Conservation (phyloP, 257 asterid species). For the Fraxinus excelsior region DNA sequence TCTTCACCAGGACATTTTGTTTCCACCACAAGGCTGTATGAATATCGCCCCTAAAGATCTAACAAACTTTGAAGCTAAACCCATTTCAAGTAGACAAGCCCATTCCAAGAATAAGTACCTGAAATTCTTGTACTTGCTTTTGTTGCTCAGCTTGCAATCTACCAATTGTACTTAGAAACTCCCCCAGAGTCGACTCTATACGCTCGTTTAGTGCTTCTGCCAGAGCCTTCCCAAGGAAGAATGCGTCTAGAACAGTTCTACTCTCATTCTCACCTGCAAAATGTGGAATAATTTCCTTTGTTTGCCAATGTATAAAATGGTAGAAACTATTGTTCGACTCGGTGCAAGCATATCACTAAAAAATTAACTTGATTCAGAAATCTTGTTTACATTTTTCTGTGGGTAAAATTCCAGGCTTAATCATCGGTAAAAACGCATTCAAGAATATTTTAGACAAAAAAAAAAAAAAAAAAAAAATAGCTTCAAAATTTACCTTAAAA, state of each 20-base stretch:
- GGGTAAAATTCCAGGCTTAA: too few species aligned
- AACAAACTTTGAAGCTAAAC: neutral
- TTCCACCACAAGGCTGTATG: neutral
- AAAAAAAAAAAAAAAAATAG: too few species aligned
- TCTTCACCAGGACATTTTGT: neutral
- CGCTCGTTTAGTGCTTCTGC: slow-evolving; percentile 85
- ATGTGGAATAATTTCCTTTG: neutral
- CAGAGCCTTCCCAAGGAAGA: slow-evolving; percentile 92
- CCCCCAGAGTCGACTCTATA: slow-evolving; percentile 75
- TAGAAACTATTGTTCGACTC: neutral
- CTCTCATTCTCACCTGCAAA: slow-evolving; percentile 75
- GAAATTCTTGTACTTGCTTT: slow-evolving; percentile 77
- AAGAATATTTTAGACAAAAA: neutral
- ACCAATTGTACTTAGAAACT: slow-evolving; percentile 72
- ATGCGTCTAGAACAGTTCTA: slow-evolving; percentile 72
- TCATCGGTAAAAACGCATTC: neutral
- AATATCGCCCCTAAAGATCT: too few species aligned
- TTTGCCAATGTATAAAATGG: neutral
- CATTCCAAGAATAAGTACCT: slow-evolving; percentile 41
- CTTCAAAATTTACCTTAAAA: neutral
- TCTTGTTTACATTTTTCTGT: too few species aligned
- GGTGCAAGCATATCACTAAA: neutral
- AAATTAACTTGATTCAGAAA: too few species aligned
- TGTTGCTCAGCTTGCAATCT: slow-evolving; percentile 91
- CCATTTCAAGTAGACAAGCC: neutral